Base-by-base conservation (phyloP, 1,139 yeast species). In the Suhomyces bokatorum region DNA sequence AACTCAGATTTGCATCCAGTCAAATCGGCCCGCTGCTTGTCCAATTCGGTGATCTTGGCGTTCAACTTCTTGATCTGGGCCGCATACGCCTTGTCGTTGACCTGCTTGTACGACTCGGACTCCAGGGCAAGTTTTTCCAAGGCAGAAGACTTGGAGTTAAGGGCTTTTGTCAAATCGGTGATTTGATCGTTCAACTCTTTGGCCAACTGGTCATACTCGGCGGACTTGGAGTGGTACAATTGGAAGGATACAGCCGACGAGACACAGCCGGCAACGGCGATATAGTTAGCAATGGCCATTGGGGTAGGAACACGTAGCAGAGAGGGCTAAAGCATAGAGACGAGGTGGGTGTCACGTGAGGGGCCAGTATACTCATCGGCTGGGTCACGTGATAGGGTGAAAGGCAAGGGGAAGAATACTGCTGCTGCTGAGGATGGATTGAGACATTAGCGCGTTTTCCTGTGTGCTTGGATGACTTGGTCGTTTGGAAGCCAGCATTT, bases 261-360 rank as follows among this genome's bases (percentile, higher is more conserved):
- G 32, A 64, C 39, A 36, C 65, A 56, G n/a, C 68, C 67, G 14
- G 55, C 49, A 3, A 59, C 59, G 6, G 67, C 60, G 28, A 63
- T 42, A 37, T 55, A 56, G 43, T 47, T 49, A 28, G 53, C 48
- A 17, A 55, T 38, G 37, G 49, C 53, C 59, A 56, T 56, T 15
- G 22, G 30, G 22, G 37, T 26, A 17, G 38, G 24, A 28, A 36
- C 33, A 29, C 39, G 32, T 28, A 28, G 24, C 26, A 7, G 8
- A 24, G 17, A 13, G 17, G 24, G 24, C 6, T 20, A 5, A 20
- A 20, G 20, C 24, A 20, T 20, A 6, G 3, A 35, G 37, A 35
- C 38, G 38, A 28, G 38, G 20, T 14, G 14, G 10, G 29, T 10
- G 29, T 30, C 39, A 37, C 39, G 29, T 28, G 39, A 12, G n/a